Conservation (phyloP, 495 filamentous ascomycete genomes). For the Penicillium coprophilum region DNA sequence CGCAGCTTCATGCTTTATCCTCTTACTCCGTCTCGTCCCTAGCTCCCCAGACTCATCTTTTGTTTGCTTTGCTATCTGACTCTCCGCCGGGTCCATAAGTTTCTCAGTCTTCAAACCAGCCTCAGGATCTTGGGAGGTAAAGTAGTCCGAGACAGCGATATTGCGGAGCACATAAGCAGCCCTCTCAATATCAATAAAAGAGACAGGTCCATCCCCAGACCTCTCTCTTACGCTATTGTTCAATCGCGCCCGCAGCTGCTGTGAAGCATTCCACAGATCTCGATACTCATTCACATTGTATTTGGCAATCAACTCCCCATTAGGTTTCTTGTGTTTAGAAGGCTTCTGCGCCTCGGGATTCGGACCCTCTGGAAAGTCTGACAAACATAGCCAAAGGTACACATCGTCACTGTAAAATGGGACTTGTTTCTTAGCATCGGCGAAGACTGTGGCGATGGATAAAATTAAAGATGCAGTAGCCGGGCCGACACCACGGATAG, state of each 20-base stretch:
- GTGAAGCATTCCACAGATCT: slow-evolving; percentile 47
- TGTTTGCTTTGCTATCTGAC: neutral
- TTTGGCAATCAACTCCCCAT: slow-evolving; percentile 54
- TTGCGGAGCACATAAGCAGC: slow-evolving; percentile 60
- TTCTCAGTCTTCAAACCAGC: neutral
- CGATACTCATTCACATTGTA: slow-evolving; percentile 67
- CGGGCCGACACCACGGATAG: slow-evolving; percentile 65
- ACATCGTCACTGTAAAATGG: slow-evolving; percentile 79
- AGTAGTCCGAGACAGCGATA: slow-evolving; percentile 32
- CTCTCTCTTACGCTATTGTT: slow-evolving; percentile 10
- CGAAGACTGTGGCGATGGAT: slow-evolving; percentile 52
- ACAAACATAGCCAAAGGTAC: slow-evolving; percentile 61
- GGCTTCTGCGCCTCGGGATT: slow-evolving; percentile 26
- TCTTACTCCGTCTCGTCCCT: neutral
- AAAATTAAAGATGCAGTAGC: slow-evolving; percentile 73
- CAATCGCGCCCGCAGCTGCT: slow-evolving; percentile 48
- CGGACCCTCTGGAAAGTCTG: slow-evolving; percentile 18
- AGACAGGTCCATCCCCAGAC: slow-evolving; percentile 32
- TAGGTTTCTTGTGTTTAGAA: slow-evolving; percentile 29
- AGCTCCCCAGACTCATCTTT: neutral
- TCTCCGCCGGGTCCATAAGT: neutral
- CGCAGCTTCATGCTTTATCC: neutral
- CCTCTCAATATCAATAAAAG: slow-evolving; percentile 62
- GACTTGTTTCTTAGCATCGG: slow-evolving; percentile 33
- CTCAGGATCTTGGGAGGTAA: neutral